A percentile compares a stretch with the other conserved stretches of the same genome.
These are phyloP conservation scores for Penicillium tannophilum DNA, from an alignment of 495 filamentous ascomycete genomes.

Conservation along the genomic window DNA sequence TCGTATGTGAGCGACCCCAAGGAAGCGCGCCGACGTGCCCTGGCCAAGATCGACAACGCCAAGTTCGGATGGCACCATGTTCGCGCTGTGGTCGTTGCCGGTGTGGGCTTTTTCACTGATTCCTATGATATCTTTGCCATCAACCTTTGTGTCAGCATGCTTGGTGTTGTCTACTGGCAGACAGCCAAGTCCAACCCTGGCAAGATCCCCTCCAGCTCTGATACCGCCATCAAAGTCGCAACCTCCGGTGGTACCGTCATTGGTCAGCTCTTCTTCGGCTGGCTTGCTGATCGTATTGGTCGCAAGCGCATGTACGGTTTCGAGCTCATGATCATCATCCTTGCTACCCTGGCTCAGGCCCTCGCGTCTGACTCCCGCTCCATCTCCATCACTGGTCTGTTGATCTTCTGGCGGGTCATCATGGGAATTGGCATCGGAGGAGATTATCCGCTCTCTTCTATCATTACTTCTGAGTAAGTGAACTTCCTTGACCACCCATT, in stretches of 20 bases:
- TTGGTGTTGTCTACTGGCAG: constrained; percentile 75
- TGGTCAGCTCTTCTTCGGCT: constrained; percentile 82
- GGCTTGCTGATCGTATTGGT: constrained; percentile 75
- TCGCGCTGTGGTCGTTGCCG: constrained; percentile 75
- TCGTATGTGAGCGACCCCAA: constrained; percentile 64
- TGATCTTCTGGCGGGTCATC: constrained; percentile 88
- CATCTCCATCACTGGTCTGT: constrained; percentile 71
- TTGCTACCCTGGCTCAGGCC: constrained; percentile 77
- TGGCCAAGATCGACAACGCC: constrained; percentile 78
- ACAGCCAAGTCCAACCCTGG: constrained; percentile 50
- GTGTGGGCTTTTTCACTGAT: constrained; percentile 84
- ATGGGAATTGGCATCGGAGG: constrained; percentile 86
- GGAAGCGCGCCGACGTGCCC: constrained; percentile 71
- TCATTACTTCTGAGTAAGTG: constrained; percentile 78
- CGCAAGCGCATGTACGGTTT: constrained; percentile 87
- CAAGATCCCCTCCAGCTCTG: constrained; percentile 61
- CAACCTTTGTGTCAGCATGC: constrained; percentile 66
- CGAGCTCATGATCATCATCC: constrained; percentile 86
- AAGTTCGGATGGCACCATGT: constrained; percentile 77
- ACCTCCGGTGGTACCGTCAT: constrained; percentile 87
- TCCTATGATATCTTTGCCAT: constrained; percentile 82
- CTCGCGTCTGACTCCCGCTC: constrained; percentile 67
- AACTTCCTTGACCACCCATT: constrained; percentile 12
- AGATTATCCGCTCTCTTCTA: constrained; percentile 82
- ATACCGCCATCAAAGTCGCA: constrained; percentile 85